Base-by-base conservation (phyloP, 2,329 filamentous ascomycete genomes). In the Colletotrichum orchidophilum region DNA sequence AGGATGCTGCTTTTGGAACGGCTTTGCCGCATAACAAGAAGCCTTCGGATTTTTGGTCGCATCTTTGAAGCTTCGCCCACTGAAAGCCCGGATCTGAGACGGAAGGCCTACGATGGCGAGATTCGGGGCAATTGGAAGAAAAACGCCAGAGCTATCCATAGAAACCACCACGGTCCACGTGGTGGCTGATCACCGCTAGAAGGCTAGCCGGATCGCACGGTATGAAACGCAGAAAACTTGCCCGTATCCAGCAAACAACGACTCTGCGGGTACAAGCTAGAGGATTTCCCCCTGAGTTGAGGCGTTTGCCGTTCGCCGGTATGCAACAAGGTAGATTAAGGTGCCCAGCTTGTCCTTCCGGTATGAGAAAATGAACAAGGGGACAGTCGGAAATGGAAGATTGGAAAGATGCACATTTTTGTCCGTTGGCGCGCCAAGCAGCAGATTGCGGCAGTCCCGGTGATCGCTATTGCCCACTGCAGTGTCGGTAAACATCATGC, bases 131-230 rank as follows among this genome's bases (percentile, higher is more conserved):
- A 31, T 31, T 21, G 26, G 13, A 42, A 62, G 35, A 35, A 31
- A 29, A 66, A 57, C 46, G 27, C 35, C 53, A 26, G 49, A 68
- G 13, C 57, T 26, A 27, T 27, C 26, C 58, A 54, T 50, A 42
- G 12, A 26, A n/a, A 29, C 11, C 26, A 59, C 33, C 13, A 21
- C 53, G 53, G 31, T 66, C 66, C 70, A 72, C 70, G 70, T 72
- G 70, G 66, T 72, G 70, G 66, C 57, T 61, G 46, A 62, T 70
- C 46, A 49, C 60, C 60, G 52, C 60, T 71, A 71, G 55, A 49
- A 49, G 35, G 46, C 59, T 65, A 70, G 49, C 18, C 24, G 33
- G 60, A 70, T 72, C 55, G 66, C 7, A 18, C 50, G 46, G 54
- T 21, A 33, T 61, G 35, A 42, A 70, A 70, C 61, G 35, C 53